Evolutionary conservation across 2,329 filamentous ascomycete species (phyloP), one percentile per base, ranked within the genome.

Genomic region (Colletotrichum sojae): DNA sequence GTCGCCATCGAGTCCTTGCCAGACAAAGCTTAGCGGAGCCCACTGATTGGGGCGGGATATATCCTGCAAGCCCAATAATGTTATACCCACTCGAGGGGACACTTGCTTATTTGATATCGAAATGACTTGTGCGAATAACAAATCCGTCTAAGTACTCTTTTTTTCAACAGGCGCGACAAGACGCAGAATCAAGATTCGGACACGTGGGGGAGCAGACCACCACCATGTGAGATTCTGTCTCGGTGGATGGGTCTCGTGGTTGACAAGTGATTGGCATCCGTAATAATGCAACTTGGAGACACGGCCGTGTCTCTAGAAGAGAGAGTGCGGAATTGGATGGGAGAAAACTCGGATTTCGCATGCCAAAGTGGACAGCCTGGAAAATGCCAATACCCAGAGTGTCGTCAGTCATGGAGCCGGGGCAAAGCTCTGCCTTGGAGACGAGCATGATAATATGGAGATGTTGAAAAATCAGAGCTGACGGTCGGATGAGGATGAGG

Each of bases 1-100:
- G 74, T 75, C 73, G 74, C 73, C 73, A 75, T 75, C 73, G 66
- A 70, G 69, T 64, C 72, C 69, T 71, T 64, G 54, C 70, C 70
- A 49, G 61, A 53, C 63, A 20, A 71, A 72, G 70, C 61, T 63
- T 72, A 72, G 70, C 64, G 63, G 67, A 51, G 55, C 20, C 66
- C 22, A 27, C 36, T 25, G 48, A 65, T 65, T 54, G 65, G 27
- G 61, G 52, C 52, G 48, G 66, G 48, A 65, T 48, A 45, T 48
- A 45, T 66, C 40, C 49, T 55, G 54, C 54, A 25, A 61, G 55
- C n/a, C 62, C 62, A 60, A 49, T 56, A 66, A 55, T 66, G 55
- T 56, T 66, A 60, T 69, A 45, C 25, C 49, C 66, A 66, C 62
- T 51, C 22, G 22, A 25, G 49, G 27, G 43, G 49, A 55, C 31